These are phyloP conservation scores for Termitomyces eurrhizus DNA, from an alignment of 768 basidiomycete genomes.

Conservation along the genomic window DNA sequence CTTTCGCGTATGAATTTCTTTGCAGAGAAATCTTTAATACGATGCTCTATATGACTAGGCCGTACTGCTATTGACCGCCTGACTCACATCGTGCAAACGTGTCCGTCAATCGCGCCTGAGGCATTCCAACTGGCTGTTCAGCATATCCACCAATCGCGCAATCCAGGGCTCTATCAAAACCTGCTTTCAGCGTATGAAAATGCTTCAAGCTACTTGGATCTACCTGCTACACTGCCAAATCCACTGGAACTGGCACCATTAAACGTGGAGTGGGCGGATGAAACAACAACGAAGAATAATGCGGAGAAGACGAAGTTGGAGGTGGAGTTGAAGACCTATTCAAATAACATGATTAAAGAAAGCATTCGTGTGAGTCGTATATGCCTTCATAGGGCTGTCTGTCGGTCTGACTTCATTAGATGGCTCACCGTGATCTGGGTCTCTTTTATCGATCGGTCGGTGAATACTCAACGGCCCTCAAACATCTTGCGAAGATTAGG, in stretches of 20 bases:
- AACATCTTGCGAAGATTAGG: slow-evolving; percentile 85
- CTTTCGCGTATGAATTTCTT: background rate
- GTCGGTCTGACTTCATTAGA: slow-evolving; percentile 38
- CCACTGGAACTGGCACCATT: slow-evolving; percentile 44
- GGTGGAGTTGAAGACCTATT: slow-evolving; percentile 91
- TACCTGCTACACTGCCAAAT: slow-evolving; percentile 38
- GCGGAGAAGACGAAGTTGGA: slow-evolving; percentile 83
- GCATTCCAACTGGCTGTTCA: slow-evolving; percentile 66
- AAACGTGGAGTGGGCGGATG: slow-evolving; percentile 74
- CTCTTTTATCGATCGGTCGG: slow-evolving; percentile 73
- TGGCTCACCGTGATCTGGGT: slow-evolving; percentile 88
- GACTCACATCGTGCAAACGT: slow-evolving; percentile 57
- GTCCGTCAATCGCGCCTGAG: slow-evolving; percentile 67
- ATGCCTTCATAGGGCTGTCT: background rate
- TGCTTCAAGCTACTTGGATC: slow-evolving; percentile 20
- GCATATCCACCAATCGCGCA: slow-evolving; percentile 64
- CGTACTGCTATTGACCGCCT: slow-evolving; percentile 74
- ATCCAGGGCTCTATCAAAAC: slow-evolving; percentile 55
- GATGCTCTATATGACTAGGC: slow-evolving; percentile 36
- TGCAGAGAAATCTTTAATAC: background rate
- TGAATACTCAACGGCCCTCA: slow-evolving; percentile 66
- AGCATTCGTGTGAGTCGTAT: slow-evolving; percentile 74
- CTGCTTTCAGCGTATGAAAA: slow-evolving; percentile 55
- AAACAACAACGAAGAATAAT: slow-evolving; percentile 57
- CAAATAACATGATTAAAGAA: slow-evolving; percentile 98